These are phyloP conservation scores for Paraphoma sp. DNA, from an alignment of 2,329 filamentous ascomycete species.

Conservation along the genomic window DNA sequence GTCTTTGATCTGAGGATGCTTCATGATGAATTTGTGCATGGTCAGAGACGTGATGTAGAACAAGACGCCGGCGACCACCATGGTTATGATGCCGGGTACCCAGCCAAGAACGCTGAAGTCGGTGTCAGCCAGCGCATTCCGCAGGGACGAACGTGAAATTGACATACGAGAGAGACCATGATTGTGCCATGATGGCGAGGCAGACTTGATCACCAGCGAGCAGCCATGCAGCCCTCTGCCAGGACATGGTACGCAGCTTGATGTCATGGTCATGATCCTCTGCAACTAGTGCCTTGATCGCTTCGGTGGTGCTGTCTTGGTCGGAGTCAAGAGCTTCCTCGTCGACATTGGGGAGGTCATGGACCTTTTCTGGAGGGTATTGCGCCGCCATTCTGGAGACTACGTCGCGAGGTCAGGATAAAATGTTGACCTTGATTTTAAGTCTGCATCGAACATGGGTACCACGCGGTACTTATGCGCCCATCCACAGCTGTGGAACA, in stretches of 20 bases:
- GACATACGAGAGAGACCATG: constrained; percentile 79
- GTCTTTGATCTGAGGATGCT: constrained; percentile 87
- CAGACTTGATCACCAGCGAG: constrained; percentile 96
- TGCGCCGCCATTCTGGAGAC: background rate
- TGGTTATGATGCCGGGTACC: constrained; percentile 83
- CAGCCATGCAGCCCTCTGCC: constrained; percentile 77
- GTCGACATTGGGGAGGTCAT: background rate
- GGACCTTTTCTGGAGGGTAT: background rate
- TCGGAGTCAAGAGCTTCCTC: constrained; percentile 9
- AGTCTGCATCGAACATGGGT: background rate
- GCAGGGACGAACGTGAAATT: background rate
- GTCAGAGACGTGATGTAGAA: constrained; percentile 78
- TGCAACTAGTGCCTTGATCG: constrained; percentile 19
- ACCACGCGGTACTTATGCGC: background rate
- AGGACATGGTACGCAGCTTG: constrained; percentile 54
- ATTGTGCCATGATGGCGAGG: constrained; percentile 90
- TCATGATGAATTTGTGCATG: constrained; percentile 79
- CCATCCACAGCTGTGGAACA: background rate
- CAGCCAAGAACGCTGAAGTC: constrained; percentile 69
- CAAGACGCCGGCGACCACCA: constrained; percentile 76
- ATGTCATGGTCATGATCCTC: constrained; percentile 58
- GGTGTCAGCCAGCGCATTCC: background rate
- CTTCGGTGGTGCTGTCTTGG: constrained; percentile 13
- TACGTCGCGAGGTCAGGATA: background rate
- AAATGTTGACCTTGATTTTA: background rate